Evolutionary conservation across 2,329 filamentous ascomycete species (phyloP).

Genomic region (Teratosphaeria nubilosa): DNA sequence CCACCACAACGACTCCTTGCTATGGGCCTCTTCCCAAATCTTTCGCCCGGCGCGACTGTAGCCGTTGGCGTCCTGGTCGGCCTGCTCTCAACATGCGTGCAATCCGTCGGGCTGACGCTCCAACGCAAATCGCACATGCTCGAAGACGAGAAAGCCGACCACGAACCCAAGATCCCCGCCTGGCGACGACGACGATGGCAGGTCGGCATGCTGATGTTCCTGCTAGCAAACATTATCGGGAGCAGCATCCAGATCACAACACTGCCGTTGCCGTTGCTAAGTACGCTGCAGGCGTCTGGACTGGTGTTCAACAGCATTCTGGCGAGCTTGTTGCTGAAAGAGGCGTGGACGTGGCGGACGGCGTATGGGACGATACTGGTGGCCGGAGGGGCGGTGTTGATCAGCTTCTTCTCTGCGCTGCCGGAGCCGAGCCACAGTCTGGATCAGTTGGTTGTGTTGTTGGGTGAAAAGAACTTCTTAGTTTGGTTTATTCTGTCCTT

Average conservation of each 20-base stretch:
- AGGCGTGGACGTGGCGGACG: slow-evolving; percentile 93
- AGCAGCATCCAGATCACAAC: slow-evolving; percentile 97
- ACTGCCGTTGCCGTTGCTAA: slow-evolving; percentile 83
- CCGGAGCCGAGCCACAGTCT: slow-evolving; percentile 85
- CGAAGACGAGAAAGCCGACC: slow-evolving; percentile 81
- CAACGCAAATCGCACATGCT: slow-evolving; percentile 97
- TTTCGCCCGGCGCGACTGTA: slow-evolving; percentile 27
- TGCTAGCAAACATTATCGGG: slow-evolving; percentile 85
- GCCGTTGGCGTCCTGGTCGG: slow-evolving; percentile 81
- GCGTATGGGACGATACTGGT: slow-evolving; percentile 10
- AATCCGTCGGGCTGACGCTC: slow-evolving; percentile 87
- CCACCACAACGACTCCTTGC: background rate
- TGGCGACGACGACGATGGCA: slow-evolving; percentile 91
- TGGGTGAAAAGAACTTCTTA: slow-evolving; percentile 66
- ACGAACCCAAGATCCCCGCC: slow-evolving; percentile 71
- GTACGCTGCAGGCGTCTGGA: slow-evolving; percentile 88
- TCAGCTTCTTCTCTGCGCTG: slow-evolving; percentile 88
- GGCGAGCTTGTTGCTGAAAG: slow-evolving; percentile 81
- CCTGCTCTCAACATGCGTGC: slow-evolving; percentile 83
- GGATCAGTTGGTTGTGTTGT: slow-evolving; percentile 65
- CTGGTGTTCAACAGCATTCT: slow-evolving; percentile 98
- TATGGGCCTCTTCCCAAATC: slow-evolving; percentile 6
- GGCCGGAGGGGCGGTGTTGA: slow-evolving; percentile 65
- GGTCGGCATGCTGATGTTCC: slow-evolving; percentile 91
- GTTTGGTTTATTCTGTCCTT: slow-evolving; percentile 80